These are phyloP conservation scores for Shiraia sp. DNA, from an alignment of 2,329 filamentous ascomycete genomes.

Conservation along the genomic window DNA sequence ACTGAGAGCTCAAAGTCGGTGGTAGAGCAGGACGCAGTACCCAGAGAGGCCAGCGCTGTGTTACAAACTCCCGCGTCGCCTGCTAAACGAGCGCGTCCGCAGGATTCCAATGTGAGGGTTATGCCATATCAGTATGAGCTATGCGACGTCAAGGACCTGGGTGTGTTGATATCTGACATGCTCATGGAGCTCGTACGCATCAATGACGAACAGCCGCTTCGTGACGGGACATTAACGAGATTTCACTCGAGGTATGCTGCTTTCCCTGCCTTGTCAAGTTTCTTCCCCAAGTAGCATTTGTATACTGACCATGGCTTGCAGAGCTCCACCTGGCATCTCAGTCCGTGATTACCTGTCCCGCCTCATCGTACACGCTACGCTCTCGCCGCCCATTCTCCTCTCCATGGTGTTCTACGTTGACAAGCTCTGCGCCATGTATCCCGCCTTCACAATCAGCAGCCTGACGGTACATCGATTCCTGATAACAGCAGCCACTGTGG, in stretches of 20 bases:
- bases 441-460: constrained; percentile 93
- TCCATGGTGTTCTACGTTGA: constrained; percentile 99
- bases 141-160: constrained; percentile 82
- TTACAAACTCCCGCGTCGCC: constrained; percentile 26
- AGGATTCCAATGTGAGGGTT: constrained; percentile 54
- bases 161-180: constrained; percentile 91
- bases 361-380: constrained; percentile 88
- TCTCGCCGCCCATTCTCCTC: constrained; percentile 90
- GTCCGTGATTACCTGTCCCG: constrained; percentile 92
- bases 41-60: constrained; percentile 20
- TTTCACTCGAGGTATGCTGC: constrained; percentile 83
- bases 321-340: constrained; percentile 84
- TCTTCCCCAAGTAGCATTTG: background rate
- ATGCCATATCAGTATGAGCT: constrained; percentile 79
- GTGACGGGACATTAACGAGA: constrained; percentile 83
- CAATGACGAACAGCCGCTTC: constrained; percentile 85
- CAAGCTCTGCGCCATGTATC: constrained; percentile 86
- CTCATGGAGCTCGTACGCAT: constrained; percentile 90
- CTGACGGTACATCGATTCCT: constrained; percentile 96
- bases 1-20: constrained; percentile 14
- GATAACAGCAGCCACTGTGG: constrained; percentile 93
- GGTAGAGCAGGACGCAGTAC: constrained; percentile 15
- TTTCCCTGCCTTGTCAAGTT: background rate
- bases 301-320: constrained; percentile 27
- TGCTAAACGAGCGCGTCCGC: constrained; percentile 37